A percentile compares a stretch with the other conserved stretches of the same genome.
phyloP scores from a whole-genome alignment of 169 alveolate species.

The Eimeria tenella region DNA sequence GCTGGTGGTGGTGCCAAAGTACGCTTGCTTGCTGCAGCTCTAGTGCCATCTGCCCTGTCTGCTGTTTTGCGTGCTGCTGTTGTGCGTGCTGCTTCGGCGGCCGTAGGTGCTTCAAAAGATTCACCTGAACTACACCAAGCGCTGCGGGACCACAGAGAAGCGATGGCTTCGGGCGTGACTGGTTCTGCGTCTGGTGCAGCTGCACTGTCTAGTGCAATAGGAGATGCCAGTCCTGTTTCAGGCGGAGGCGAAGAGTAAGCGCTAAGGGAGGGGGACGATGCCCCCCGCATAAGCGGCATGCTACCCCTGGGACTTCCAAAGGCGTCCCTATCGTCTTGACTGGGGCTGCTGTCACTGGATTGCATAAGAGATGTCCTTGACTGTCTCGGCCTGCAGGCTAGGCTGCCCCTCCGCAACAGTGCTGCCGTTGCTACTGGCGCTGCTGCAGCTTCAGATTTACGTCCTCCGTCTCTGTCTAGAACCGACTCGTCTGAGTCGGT shows the following conservation, averaged over 20 bases:
- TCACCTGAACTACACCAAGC: not conserved
- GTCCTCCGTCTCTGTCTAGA: not conserved
- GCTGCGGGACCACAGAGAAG: slow-evolving; percentile 29
- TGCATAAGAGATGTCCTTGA: not conserved
- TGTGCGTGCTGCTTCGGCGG: slow-evolving; percentile 26
- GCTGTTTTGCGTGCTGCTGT: not conserved
- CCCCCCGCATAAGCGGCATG: not conserved
- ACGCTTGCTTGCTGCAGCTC: not conserved
- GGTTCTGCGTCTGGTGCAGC: not conserved
- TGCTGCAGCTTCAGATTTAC: not conserved
- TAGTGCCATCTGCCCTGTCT: not conserved
- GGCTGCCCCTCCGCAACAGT: not conserved
- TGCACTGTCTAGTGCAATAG: not conserved
- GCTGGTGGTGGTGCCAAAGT: not conserved
- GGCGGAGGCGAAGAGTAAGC: not conserved
- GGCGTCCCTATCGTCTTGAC: not conserved
- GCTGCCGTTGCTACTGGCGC: not conserved
- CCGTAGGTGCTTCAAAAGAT: not conserved
- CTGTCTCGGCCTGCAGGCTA: not conserved
- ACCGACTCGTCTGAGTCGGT: not conserved
- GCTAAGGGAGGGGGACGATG: slow-evolving; percentile 7
- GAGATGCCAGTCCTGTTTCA: not conserved
- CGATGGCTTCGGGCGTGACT: not conserved
- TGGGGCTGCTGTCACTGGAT: not conserved
- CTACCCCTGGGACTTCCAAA: not conserved